phyloP scores from a whole-genome alignment of 2,329 filamentous ascomycete genomes.

The Fusarium pilosicola region DNA sequence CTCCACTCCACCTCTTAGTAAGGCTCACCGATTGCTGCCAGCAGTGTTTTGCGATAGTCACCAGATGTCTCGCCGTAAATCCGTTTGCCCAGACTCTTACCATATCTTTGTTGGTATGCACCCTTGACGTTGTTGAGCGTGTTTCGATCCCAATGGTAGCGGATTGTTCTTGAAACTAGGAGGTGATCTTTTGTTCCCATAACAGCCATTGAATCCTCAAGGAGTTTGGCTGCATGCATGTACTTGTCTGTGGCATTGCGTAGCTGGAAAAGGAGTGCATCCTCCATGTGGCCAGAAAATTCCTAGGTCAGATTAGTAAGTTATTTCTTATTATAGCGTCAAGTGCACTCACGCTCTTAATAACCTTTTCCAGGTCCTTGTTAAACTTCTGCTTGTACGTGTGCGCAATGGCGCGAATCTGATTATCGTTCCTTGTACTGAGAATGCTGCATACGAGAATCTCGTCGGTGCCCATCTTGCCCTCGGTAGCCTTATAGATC shows the following conservation, averaged over 20 bases:
- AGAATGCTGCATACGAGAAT: conserved; percentile 83
- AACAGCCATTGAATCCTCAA: conserved; percentile 91
- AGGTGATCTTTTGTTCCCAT: conserved; percentile 86
- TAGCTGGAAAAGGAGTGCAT: conserved; percentile 84
- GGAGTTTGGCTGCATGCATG: conserved; percentile 80
- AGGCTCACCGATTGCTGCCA: conserved; percentile 71
- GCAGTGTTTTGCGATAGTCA: conserved; percentile 80
- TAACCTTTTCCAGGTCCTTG: conserved; percentile 74
- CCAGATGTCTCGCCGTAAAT: conserved; percentile 87
- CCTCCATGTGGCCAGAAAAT: conserved; percentile 93
- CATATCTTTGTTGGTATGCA: conserved; percentile 79
- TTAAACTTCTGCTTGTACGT: conserved; percentile 80
- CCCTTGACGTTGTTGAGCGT: conserved; percentile 81
- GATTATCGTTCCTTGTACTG: conserved; percentile 78
- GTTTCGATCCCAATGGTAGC: conserved; percentile 83
- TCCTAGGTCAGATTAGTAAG: conserved; percentile 57
- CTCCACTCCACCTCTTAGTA: conserved; percentile 14
- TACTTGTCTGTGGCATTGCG: conserved; percentile 80
- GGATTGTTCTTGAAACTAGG: conserved; percentile 80
- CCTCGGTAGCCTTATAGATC: conserved; percentile 81
- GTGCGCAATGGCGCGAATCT: conserved; percentile 83
- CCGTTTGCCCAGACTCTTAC: conserved; percentile 71
- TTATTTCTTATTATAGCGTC: background rate
- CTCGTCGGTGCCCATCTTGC: conserved; percentile 77
- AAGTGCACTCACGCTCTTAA: conserved; percentile 68